These are phyloP conservation scores for Misopates orontium DNA, from an alignment of 257 asterid genomes.

Conservation along the genomic window DNA sequence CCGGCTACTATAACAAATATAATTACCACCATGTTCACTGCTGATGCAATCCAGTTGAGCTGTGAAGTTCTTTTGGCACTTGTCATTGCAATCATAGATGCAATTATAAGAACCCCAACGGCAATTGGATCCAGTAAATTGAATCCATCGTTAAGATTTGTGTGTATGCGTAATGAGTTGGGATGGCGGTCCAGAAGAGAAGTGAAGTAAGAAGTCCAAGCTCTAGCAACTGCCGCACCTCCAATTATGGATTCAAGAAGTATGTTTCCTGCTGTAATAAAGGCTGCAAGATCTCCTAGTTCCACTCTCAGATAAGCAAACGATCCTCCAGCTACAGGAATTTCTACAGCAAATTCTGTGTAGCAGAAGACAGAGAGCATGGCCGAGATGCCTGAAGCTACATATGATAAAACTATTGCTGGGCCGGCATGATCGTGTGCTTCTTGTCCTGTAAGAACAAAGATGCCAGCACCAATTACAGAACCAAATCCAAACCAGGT, in stretches of 20 bases:
- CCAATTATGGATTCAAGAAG: conserved; percentile 62
- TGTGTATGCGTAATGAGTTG: conserved; percentile 48
- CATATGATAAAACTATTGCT: conserved; percentile 55
- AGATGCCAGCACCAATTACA: conserved; percentile 65
- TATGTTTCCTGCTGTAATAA: conserved; percentile 57
- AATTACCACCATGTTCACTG: conserved; percentile 48
- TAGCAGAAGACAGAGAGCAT: conserved; percentile 72
- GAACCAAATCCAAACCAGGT: conserved; percentile 74
- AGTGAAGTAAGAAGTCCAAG: conserved; percentile 69
- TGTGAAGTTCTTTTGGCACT: conserved; percentile 52
- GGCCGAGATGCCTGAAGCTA: conserved; percentile 59
- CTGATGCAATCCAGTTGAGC: conserved; percentile 65
- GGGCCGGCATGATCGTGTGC: conserved; percentile 65
- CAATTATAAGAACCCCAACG: conserved; percentile 38
- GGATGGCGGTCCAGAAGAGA: conserved; percentile 50
- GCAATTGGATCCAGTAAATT: conserved; percentile 55
- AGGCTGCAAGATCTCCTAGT: conserved; percentile 62
- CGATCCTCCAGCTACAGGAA: conserved; percentile 63
- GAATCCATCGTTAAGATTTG: conserved; percentile 40
- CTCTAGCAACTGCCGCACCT: conserved; percentile 55
- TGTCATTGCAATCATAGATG: conserved; percentile 44
- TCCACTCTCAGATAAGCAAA: conserved; percentile 62
- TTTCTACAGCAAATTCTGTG: conserved; percentile 59
- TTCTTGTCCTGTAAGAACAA: conserved; percentile 65
- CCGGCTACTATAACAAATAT: conserved; percentile 56